Evolutionary conservation across 2,329 filamentous ascomycete species (phyloP), one percentile per base, ranked within the genome.

Genomic region (Waltergamsia citrina): DNA sequence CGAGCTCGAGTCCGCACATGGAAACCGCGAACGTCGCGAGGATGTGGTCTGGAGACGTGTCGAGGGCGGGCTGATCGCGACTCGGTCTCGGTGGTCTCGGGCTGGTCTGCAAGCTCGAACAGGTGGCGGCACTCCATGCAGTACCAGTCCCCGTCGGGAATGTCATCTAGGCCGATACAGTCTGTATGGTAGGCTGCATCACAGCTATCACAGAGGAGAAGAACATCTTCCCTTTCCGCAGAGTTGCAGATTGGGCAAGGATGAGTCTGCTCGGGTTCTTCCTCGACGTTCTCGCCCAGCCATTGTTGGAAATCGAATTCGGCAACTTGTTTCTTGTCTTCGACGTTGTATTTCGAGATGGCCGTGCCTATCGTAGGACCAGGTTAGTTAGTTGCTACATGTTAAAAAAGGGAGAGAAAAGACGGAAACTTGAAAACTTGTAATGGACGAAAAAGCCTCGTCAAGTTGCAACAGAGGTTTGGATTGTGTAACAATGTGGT

Each of bases 181-280:
- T 93, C 85, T 31, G 87, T 87, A 57, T 98, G 92, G 49, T 90
- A 94, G 28, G 84, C 75, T 22, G 81, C 79, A 64, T 94, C 82
- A 63, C 92, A 98, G 50, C 78, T 81, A 56, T 95, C 87, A 61
- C 92, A 98, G 40, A 94, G 75, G 44, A 96, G 78, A 34, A 94
- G 72, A 14, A 87, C 70, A 43, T 93, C 83, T 56, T 92, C 83
- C 46, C 90, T 77, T 44, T 92, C 86, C 45, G 78, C 69, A 33
- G 77, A 74, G 42, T 82, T 81, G 64, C 92, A 98, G 33, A 95
- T 71, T 33, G 85, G 81, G 57, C 92, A 98, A 14, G 85, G 84
- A 31, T 69, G 67, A 45, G 75, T 69, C 32, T 71, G 65, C 38
- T 85, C 79, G 39, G 88, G 76, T 37, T 74, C 77, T 36, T 74